Evolutionary conservation across 208 protist genomes (phyloP).

Genomic region (Strigomonas oncopelti): DNA sequence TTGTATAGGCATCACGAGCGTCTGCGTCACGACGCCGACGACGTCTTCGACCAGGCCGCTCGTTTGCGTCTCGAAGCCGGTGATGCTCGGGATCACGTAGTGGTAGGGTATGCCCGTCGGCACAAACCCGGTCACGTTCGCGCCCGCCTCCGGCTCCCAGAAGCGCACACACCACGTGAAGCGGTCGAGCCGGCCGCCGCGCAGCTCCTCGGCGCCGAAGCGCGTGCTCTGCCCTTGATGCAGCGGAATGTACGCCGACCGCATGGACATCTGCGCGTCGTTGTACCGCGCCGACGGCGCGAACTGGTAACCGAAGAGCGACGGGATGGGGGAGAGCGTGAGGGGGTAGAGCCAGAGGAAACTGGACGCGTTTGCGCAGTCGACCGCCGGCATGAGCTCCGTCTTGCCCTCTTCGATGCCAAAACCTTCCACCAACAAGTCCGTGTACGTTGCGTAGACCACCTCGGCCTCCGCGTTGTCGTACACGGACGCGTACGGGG

Average conservation of each 20-base stretch:
- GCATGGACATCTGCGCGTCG: slow-evolving; percentile 46
- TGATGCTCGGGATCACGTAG: slow-evolving; percentile 40
- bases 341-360: slow-evolving; percentile 62
- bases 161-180: slow-evolving; percentile 75
- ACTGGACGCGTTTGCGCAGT: slow-evolving; percentile 61
- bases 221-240: slow-evolving; percentile 39
- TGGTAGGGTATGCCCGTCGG: slow-evolving; percentile 56
- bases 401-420: slow-evolving; percentile 41
- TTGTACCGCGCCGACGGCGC: slow-evolving; percentile 41
- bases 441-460: slow-evolving; percentile 55
- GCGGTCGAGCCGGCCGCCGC: slow-evolving; percentile 26
- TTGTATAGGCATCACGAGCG: slow-evolving; percentile 36
- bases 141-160: slow-evolving; percentile 18
- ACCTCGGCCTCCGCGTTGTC: slow-evolving; percentile 24
- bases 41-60: not conserved
- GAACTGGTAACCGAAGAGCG: slow-evolving; percentile 14
- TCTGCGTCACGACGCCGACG: slow-evolving; percentile 18
- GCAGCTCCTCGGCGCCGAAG: slow-evolving; percentile 26
- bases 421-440: slow-evolving; percentile 68
- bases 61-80: slow-evolving; percentile 38
- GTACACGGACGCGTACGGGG: not conserved
- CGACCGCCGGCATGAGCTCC: slow-evolving; percentile 56
- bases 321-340: slow-evolving; percentile 48
- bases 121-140: slow-evolving; percentile 26
- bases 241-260: slow-evolving; percentile 65